Base-by-base conservation (phyloP, 2,329 filamentous ascomycete species). In the Aspergillus sp. region DNA sequence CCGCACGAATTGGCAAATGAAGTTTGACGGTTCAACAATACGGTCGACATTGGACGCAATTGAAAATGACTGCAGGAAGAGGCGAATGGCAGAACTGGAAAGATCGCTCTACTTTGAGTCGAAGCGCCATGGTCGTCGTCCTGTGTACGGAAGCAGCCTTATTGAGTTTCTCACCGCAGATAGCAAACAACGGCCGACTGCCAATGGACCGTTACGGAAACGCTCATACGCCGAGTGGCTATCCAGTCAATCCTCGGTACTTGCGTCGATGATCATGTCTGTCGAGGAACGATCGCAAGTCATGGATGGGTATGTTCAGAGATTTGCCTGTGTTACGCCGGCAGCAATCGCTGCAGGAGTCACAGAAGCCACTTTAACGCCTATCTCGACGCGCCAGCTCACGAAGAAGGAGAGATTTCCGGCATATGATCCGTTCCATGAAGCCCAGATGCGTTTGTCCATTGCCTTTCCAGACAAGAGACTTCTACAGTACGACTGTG, bases 391-490 rank as follows among this genome's bases (percentile, higher is more conserved):
- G 4, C 81, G 72, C 23, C 72, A 75, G 41, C 69, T 78, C 54
- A 76, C 73, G 15, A 72, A 69, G 9, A 73, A 74, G 71, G 85
- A 85, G 8, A 83, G 84, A 65, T 81, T 84, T 67, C 73, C 84
- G 9, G 82, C 85, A 0, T 77, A 83, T 1, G 94, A 99, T 72
- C 92, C 93, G 0, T 97, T 95, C 84, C 95, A 99, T 69, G 92
- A 97, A 77, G 88, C 94, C 15, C 91, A 94, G 19, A 95, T 97
- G 85, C 90, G 93, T 23, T 83, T 96, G 17, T 96, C 92, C 3
- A 97, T 99, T 64, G 95, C 96, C 49, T 99, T 99, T 74, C 95
- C 96, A 0, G 95, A 99, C 76, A 97, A 93, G 74, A 87, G 95
- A 41, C 86, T 99, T n/a, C 82, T 99, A 0, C 94, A 99, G 75